phyloP scores from a whole-genome alignment of 140 eudicot species.

The Bidens hawaiensis region DNA sequence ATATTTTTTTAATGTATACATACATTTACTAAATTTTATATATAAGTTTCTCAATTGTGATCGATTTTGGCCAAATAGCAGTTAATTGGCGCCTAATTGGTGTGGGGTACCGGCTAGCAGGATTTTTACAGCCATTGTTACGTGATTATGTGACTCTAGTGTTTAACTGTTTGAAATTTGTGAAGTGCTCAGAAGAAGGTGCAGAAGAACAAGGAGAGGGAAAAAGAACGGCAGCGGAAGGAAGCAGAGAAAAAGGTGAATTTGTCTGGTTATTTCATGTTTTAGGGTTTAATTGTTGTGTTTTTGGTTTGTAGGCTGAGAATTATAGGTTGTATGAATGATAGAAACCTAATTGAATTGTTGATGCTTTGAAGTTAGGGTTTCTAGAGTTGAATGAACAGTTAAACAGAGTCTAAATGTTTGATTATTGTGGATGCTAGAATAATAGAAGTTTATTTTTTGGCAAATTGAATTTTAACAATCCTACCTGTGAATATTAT shows the following conservation, averaged over 20 bases:
- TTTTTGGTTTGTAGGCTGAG: background rate
- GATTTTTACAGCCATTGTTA: no score
- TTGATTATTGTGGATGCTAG: background rate
- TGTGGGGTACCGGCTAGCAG: no score
- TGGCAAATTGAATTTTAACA: no score
- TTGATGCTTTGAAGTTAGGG: background rate
- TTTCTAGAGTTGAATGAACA: background rate
- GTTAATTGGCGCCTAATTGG: no score
- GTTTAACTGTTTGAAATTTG: background rate
- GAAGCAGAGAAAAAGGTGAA: slow-evolving; percentile 44
- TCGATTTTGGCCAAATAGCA: no score
- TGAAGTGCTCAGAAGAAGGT: slow-evolving; percentile 46
- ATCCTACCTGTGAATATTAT: no score
- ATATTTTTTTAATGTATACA: no score
- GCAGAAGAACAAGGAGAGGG: slow-evolving; percentile 40
- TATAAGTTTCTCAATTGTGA: background rate
- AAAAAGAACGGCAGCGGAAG: slow-evolving; percentile 39
- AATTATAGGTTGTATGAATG: background rate
- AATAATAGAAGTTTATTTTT: no score
- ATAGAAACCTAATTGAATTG: background rate
- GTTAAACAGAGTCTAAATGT: background rate
- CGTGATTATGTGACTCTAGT: background rate
- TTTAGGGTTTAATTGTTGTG: background rate
- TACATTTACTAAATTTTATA: no score
- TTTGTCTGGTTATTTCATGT: background rate